Percentiles rank a stretch among this genome's conserved stretches.
Conservation (phyloP, 441 rosid species). For the Breynia disticha region DNA sequence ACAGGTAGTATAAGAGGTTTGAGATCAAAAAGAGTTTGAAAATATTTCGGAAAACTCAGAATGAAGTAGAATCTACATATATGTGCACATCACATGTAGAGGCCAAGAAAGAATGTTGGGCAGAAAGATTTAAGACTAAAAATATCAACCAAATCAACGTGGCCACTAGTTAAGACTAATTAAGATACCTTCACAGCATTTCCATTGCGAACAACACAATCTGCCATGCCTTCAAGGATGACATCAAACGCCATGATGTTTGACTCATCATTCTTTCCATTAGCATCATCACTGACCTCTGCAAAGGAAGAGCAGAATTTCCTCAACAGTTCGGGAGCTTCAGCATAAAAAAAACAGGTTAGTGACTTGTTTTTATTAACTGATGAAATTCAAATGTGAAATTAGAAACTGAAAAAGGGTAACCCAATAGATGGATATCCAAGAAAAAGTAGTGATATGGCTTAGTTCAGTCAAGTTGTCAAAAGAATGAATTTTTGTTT, state of each 20-base stretch:
- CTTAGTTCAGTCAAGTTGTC: no score
- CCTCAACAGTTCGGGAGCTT: conserved; percentile 62
- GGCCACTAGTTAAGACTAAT: no score
- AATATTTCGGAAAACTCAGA: no score
- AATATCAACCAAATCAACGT: no score
- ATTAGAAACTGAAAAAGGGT: background rate
- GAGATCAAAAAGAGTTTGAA: no score
- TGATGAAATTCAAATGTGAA: conserved; percentile 1
- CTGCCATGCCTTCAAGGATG: conserved; percentile 67
- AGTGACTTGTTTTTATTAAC: background rate
- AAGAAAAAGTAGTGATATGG: no score
- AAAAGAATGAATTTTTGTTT: no score
- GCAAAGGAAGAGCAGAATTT: conserved; percentile 41
- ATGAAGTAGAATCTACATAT: no score
- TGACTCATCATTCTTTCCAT: conserved; percentile 21
- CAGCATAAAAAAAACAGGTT: conserved; percentile 10
- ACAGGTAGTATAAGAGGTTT: no score
- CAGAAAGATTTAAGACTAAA: no score
- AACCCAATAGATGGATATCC: background rate
- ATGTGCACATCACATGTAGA: no score
- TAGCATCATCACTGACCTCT: conserved; percentile 23
- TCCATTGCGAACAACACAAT: conserved; percentile 48
- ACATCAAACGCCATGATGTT: conserved; percentile 23
- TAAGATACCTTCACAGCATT: conserved; percentile 23
- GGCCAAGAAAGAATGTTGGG: no score